Evolutionary conservation across 2,329 filamentous ascomycete species (phyloP).

Genomic region (Penicillium expansum): DNA sequence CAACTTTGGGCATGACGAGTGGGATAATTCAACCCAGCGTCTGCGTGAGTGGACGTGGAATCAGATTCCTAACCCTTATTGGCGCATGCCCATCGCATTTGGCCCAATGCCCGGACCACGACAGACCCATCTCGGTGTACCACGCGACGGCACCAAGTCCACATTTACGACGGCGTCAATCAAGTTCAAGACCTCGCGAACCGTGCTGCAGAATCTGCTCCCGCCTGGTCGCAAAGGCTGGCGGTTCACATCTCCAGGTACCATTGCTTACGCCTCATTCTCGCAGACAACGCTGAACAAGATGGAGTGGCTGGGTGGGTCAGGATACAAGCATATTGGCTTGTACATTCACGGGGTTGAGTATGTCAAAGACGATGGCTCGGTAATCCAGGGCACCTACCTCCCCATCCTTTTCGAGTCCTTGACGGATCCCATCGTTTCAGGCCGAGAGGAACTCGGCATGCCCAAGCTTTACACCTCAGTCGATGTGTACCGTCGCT

Average conservation of each 20-base stretch:
- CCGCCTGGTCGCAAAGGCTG: constrained; percentile 40
- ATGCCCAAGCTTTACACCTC: constrained; percentile 60
- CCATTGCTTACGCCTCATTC: constrained; percentile 46
- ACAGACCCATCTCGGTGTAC: constrained; percentile 31
- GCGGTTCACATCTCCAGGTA: constrained; percentile 44
- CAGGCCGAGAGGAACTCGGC: constrained; percentile 59
- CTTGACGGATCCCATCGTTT: constrained; percentile 59
- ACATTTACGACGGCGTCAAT: constrained; percentile 49
- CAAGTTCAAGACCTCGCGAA: constrained; percentile 52
- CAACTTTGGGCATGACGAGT: constrained; percentile 60
- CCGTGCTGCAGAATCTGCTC: constrained; percentile 50
- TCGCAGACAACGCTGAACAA: constrained; percentile 46
- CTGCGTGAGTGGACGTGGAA: constrained; percentile 49
- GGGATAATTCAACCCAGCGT: constrained; percentile 52
- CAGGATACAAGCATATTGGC: constrained; percentile 57
- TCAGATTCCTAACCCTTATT: constrained; percentile 43
- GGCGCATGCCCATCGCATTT: constrained; percentile 48
- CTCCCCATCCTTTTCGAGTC: constrained; percentile 59
- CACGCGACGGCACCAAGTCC: constrained; percentile 28
- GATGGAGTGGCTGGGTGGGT: constrained; percentile 61
- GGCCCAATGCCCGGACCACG: constrained; percentile 49
- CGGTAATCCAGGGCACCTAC: constrained; percentile 52
- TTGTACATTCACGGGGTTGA: constrained; percentile 63
- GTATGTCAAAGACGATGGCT: constrained; percentile 52
- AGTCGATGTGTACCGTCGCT: constrained; percentile 45